Evolutionary conservation across 257 asterid species (phyloP).

Genomic region (Ballota nigra): DNA sequence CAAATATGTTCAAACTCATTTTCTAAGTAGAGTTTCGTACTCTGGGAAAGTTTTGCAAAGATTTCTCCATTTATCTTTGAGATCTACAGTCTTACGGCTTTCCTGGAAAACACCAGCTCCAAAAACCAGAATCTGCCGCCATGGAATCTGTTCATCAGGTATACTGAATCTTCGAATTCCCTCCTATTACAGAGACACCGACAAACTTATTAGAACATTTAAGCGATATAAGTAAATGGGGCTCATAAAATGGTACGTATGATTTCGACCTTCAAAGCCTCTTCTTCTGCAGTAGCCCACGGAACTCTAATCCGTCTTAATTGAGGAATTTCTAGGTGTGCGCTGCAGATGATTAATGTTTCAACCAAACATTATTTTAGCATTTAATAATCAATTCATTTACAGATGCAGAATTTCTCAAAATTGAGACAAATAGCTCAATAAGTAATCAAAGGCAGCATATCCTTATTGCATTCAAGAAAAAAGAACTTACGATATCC

Average conservation of each 20-base stretch:
- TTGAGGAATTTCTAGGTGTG: conserved; percentile 32
- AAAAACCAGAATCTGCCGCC: conserved; percentile 52
- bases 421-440: not conserved
- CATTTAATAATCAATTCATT: too few species aligned
- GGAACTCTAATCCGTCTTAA: conserved; percentile 38
- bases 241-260: not conserved
- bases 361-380: not conserved
- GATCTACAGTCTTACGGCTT: conserved; percentile 52
- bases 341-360: conserved; percentile 32
- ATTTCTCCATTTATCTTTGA: conserved; percentile 79
- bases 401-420: not conserved
- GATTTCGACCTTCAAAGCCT: conserved; percentile 47
- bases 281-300: conserved; percentile 65
- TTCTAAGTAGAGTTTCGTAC: conserved; percentile 3
- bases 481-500: conserved; percentile 38
- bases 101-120: conserved; percentile 47
- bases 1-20: not conserved
- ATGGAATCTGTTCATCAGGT: conserved; percentile 32
- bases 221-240: not conserved
- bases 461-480: not conserved
- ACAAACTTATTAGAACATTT: not conserved
- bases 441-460: not conserved
- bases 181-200: conserved; percentile 37
- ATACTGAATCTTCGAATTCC: conserved; percentile 32
- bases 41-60: conserved; percentile 39